Evolutionary conservation across 2,329 filamentous ascomycete species (phyloP), one percentile per base, ranked within the genome.

Genomic region (Delphinella strobiligena): DNA sequence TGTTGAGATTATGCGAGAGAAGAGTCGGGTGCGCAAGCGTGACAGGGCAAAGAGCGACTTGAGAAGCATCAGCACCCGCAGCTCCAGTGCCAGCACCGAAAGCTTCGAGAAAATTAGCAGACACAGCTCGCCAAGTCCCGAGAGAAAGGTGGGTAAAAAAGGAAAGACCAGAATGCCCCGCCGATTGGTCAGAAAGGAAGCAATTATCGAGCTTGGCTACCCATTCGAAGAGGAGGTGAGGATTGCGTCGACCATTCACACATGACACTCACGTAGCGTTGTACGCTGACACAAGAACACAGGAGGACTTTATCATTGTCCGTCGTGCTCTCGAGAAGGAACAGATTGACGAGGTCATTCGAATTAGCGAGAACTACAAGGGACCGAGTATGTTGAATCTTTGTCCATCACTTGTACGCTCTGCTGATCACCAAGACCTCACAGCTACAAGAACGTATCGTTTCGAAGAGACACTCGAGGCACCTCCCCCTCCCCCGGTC

Each of bases 101-200:
- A 61, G 58, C n/a, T 60, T 61, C 34, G 61, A 63, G 35, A 59
- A 51, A 24, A 39, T 45, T 31, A 43, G 40, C 17, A 42, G 41
- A 27, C 41, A 31, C 29, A 50, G 42, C 18, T 52, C 58, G 33
- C 56, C 58, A 14, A 47, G 52, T 18, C 49, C 54, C 12, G 51
- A 53, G 12, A 52, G 52, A 18, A 38, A 46, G 30, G 51, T 53
- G 39, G 62, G 66, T 46, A 68, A 66, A 63, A 87, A 82, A 59
- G 88, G 88, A 51, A 93, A 88, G 70, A 95, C 88, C 11, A 78
- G 83, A 50, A 87, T 95, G 58, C 88, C 88, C 1, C 78, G 75
- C 43, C 75, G 81, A 41, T 68, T 94, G 44, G 84, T 93, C 11
- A 82, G 83, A 47, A 81, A 82, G 56, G 72, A 80, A 45, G 88